Evolutionary conservation across 2,329 filamentous ascomycete genomes (phyloP), one percentile per base, ranked within the genome.

Genomic region (Orbilia oligospora): DNA sequence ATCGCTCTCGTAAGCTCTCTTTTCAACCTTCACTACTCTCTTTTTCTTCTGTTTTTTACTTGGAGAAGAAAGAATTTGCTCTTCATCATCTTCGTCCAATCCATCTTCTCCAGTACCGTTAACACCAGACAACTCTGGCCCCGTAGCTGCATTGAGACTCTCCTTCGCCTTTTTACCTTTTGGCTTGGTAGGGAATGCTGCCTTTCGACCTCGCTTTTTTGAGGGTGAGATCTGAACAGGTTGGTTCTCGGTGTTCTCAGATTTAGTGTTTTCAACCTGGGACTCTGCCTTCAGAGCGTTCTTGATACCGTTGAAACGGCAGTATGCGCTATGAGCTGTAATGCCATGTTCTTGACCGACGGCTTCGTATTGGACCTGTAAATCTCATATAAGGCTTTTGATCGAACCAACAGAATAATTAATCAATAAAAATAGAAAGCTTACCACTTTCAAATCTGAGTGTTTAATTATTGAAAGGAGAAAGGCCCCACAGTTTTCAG

Each of bases 291-390:
- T 79, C 3, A 79, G n/a, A 6, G 55, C 33, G n/a, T 79, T 48
- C 41, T 73, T 79, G 76, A 73, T 72, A 20, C 58, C 55, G 24
- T 79, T 72, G 38, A 70, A 73, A 18, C 76, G 69, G 18, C 76
- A 73, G 41, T 78, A 78, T 10, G 75, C 75, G 16, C 68, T 72
- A 49, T 78, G 75, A 4, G 53, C 20, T 44, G 67, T 78, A 24
- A 78, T 78, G 0, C 75, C 75, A 27, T 71, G 68, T 56, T 78
- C 75, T 36, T 64, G 56, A 30, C 75, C 75, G 20, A 78, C 64
- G 18, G 75, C 75, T 24, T 51, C 75, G 53, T 72, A 69, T 36
- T 78, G 22, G 14, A 72, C 61, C 75, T 78, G 20, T 5, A 24
- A 14, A 51, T 16, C n/a, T n/a, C 20, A 22, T 38, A 22, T 36